These are phyloP conservation scores for Ogataea paradorogensis DNA, from an alignment of 805 yeast genomes.

Conservation along the genomic window DNA sequence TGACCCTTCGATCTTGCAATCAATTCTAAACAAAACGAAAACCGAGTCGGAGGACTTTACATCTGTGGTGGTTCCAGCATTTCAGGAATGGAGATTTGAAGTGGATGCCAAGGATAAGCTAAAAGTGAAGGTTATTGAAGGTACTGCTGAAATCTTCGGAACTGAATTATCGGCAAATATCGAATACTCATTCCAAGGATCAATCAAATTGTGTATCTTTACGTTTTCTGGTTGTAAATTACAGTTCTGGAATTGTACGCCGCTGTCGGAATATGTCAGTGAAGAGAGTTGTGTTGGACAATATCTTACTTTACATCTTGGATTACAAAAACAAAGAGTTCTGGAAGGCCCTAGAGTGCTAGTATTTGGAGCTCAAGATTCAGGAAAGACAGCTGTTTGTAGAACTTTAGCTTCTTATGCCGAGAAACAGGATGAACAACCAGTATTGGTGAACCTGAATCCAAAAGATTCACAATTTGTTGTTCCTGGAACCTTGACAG, in stretches of 20 bases:
- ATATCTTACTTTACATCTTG: conserved; percentile 69
- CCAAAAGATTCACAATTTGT: conserved; percentile 52
- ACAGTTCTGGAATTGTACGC: conserved; percentile 44
- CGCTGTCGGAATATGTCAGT: conserved; percentile 57
- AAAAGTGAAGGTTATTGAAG: conserved; percentile 52
- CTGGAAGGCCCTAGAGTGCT: conserved; percentile 51
- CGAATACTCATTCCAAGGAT: conserved; percentile 55
- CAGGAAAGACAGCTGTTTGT: conserved; percentile 78
- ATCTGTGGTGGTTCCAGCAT: conserved; percentile 26
- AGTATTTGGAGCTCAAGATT: conserved; percentile 65
- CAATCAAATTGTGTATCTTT: conserved; percentile 50
- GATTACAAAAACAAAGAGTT: conserved; percentile 56
- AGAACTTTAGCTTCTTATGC: conserved; percentile 76
- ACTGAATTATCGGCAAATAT: conserved; percentile 80
- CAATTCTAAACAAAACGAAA: conserved; percentile 20
- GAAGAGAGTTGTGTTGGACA: conserved; percentile 68
- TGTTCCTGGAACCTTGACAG: conserved; percentile 81
- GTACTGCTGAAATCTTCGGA: conserved; percentile 88
- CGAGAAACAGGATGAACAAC: conserved; percentile 60
- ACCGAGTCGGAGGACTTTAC: conserved; percentile 9
- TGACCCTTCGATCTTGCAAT: conserved; percentile 24
- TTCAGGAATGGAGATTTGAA: conserved; percentile 76
- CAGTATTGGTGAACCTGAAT: conserved; percentile 75
- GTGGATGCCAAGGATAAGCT: conserved; percentile 47
- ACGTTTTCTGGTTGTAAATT: conserved; percentile 67